Base-by-base conservation (phyloP, 129 eudicot genomes). In the Pittosporum tobira region DNA sequence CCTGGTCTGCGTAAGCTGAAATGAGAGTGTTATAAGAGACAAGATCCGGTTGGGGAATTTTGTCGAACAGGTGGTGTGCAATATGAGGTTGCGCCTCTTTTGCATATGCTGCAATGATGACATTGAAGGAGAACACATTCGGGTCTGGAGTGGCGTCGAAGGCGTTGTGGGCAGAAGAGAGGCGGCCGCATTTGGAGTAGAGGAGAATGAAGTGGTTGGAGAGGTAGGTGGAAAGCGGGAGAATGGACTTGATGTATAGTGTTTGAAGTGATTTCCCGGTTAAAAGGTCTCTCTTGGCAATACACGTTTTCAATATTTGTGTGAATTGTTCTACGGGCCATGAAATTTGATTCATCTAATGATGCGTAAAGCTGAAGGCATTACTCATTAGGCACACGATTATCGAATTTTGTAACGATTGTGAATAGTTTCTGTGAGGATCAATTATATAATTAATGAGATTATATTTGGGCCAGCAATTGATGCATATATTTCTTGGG, bases 181-280 rank as follows among this genome's bases (percentile, higher is more conserved):
- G 78, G 53, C 66, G 67, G 74, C 87, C 72, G 66, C 96, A 88
- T 75, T 81, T 80, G 73, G 96, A 84, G 88, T 88, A 88, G 31
- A 88, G 79, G 65, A 88, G 81, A 62, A 78, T 76, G 81, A 88
- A 88, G 66, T 88, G 94, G 68, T 84, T 88, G 72, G 94, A 76
- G 18, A 84, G 71, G 20, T 76, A 82, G 49, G 76, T 76, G 29
- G 83, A 56, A 3, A 45, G 61, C 23, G 91, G 84, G 60, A 79
- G 55, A n/a, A 62, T 43, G 60, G 79, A 61, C 60, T 79, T 82
- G 71, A 82, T 60, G 77, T 76, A 79, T 1, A 82, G 53, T 11
- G 87, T 28, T 30, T 86, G 90, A 2, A 82, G 71, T 54, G 79
- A 47, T 63, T 56, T 56, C 5, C 87, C 84, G 0, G 79, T 79